Evolutionary conservation across 2,329 filamentous ascomycete genomes (phyloP), one percentile per base, ranked within the genome.

Genomic region (Juglanconis sp.): DNA sequence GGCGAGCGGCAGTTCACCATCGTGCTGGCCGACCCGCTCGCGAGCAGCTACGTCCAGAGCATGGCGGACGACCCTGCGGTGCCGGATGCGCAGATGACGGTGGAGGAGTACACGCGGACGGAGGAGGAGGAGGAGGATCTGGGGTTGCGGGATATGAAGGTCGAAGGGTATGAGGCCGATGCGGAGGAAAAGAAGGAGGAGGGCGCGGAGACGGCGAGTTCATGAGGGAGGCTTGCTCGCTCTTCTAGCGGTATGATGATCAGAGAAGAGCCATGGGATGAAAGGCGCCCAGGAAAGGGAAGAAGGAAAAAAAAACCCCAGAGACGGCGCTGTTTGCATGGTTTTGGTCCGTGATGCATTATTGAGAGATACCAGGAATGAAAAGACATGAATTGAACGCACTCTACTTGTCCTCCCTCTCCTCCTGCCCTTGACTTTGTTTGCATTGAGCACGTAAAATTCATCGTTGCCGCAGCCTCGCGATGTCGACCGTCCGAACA

Each of bases 71-170:
- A 92, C 66, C 88, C 90, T 2, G 79, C 79, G 38, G 69, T 81
- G 51, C 77, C 79, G 0, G 95, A 99, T 70, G 88, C 88, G 15
- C 89, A 95, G 75, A 89, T 99, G 71, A 86, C 83, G 60, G 82
- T 85, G 3, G 90, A 91, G 76, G 89, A 91, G 35, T 99, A 99
- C 73, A 85, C 90, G 62, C 84, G 95, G 63, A 96, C 94, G 0
- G 87, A 89, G 0, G 91, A 97, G 73, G 95, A 99, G 71, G 91
- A 96, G 76, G 95, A 99, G 69, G 91, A 97, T 61, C 79, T 99
- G 10, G 95, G 95, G 0, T 77, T 99, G 65, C 87, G 80, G 61
- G 95, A 99, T 71, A 99, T 99, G 87, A 95, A 94, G 81, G 87
- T 87, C 0, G 93, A 98, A 73, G 87, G 87, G 0, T 98, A 99